Percentiles rank a stretch among this genome's conserved stretches.
These are phyloP conservation scores for Septoria linicola DNA, from an alignment of 2,329 filamentous ascomycete species.

Conservation along the genomic window DNA sequence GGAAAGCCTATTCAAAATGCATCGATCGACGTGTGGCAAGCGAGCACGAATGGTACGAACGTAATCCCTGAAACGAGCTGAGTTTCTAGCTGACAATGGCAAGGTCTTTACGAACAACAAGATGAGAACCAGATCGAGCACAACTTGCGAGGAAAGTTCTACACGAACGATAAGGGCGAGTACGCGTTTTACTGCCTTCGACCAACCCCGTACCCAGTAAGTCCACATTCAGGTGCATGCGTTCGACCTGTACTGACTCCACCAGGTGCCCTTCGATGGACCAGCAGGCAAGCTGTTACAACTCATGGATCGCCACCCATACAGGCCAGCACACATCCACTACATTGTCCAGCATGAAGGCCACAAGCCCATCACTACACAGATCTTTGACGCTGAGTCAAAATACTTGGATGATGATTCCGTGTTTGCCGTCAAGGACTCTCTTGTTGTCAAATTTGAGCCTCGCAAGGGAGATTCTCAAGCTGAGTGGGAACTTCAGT, in stretches of 20 bases:
- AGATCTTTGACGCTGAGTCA: slow-evolving; percentile 64
- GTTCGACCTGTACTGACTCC: neutral
- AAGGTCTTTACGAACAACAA: slow-evolving; percentile 65
- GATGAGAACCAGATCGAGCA: slow-evolving; percentile 68
- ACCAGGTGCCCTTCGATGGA: slow-evolving; percentile 34
- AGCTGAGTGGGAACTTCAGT: slow-evolving; percentile 24
- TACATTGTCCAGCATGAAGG: slow-evolving; percentile 45
- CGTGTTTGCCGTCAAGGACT: slow-evolving; percentile 41
- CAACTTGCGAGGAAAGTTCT: slow-evolving; percentile 72
- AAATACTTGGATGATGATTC: slow-evolving; percentile 24
- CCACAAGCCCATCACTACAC: slow-evolving; percentile 70
- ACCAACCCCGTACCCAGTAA: slow-evolving; percentile 25
- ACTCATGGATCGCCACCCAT: slow-evolving; percentile 61
- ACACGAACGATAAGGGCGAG: slow-evolving; percentile 52
- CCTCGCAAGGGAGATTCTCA: slow-evolving; percentile 51
- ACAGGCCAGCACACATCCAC: slow-evolving; percentile 64
- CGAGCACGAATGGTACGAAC: slow-evolving; percentile 61
- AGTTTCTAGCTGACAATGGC: too few species aligned
- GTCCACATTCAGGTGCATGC: neutral
- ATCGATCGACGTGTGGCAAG: slow-evolving; percentile 76
- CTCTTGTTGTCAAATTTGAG: slow-evolving; percentile 57
- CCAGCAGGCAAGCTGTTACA: slow-evolving; percentile 54
- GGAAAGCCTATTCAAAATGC: slow-evolving; percentile 65
- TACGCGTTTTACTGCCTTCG: slow-evolving; percentile 30
- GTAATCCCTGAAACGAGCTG: neutral